Evolutionary conservation across 2,329 filamentous ascomycete species (phyloP), one percentile per base, ranked within the genome.

Genomic region (Stenocarpella maydis): DNA sequence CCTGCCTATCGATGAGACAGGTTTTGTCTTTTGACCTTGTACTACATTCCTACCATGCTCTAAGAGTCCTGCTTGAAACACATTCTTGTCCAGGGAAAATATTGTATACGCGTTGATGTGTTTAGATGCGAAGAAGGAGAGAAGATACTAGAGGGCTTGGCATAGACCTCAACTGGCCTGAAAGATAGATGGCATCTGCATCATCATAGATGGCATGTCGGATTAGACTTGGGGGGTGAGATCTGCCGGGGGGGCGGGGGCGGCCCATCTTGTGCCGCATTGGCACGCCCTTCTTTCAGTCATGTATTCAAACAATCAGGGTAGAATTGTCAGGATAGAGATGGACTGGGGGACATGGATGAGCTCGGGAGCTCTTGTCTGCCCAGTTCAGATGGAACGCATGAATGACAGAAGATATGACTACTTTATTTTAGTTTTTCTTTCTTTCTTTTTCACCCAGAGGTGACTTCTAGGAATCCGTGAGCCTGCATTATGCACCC

Each of bases 101-200:
- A 28, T 43, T 24, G 21, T 49, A 34, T 21, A 8, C 39, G 45
- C 24, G 19, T 61, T 41, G n/a, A 55, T 67, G 50, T 50, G 34
- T 49, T 43, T 21, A 41, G 26, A 21, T 61, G 37, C 19, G 34
- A 64, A 31, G 41, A n/a, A 47, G 41, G 63, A 58, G 43, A 50
- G 34, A 21, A 49, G 43, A 60, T 34, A 10, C 43, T 53, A 67
- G 63, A 69, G 63, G 52, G 19, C 55, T 61, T 41, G 45, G n/a
- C 19, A 28, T 67, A 60, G 68, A 67, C 68, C 61, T 69, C 68
- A 41, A 49, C 31, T 37, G 37, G 53, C 68, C 63, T 47, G 68
- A 69, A 69, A 49, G 37, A 69, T 67, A 66, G 67, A 69, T 69
- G 53, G 41, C 26, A 41, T 54, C 21, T 58, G 34, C 43, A 66